Base-by-base conservation (phyloP, 106 monocot genomes). In the Dendrobium officinale region DNA sequence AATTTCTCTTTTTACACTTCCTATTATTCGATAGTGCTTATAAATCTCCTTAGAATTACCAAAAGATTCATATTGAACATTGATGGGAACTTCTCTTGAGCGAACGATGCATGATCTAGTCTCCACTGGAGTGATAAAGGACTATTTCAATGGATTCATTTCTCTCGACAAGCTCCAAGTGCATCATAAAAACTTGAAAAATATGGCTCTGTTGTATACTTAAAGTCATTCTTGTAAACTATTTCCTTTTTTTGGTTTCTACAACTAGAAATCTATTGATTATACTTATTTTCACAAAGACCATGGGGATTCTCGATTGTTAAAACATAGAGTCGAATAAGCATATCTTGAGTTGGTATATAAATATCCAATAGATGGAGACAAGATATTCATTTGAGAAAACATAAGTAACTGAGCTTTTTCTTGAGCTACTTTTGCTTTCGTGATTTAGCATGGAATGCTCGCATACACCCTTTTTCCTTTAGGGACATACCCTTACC, bases 281-380 rank as follows among this genome's bases (percentile, higher is more conserved):
- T 77, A 82, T 82, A 77, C 77, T 77, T 64, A 82, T 82, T 82
- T 67, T 10, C 66, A 77, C 77, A 49, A 82, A 82, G 77, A 77
- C 22, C 27, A 64, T 22, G 76, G 31, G 4, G 77, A 77, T 83
- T 83, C 20, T 47, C 33, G 4, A 83, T 77, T 29, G 51, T 78
- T 83, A 83, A 83, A 78, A 77, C 70, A 83, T 83, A 83, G 82
- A 77, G 77, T 78, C 78, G 68, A 55, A 78, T 72, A 83, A 83
- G 67, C 45, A 83, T 78, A 78, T 77, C 67, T 78, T 83, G 77
- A 83, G 43, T 43, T 43, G 6, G 43, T 43, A 43, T 6, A 6
- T 4, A 43, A 43, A 43, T 43, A 26, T 26, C 26, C 26, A 26
- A 26, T 26, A 26, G 26, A 26, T 26, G 26, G 26, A 26, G 26